These are phyloP conservation scores for Rhizophora mangle DNA, from an alignment of 345 rosid species.

Conservation along the genomic window DNA sequence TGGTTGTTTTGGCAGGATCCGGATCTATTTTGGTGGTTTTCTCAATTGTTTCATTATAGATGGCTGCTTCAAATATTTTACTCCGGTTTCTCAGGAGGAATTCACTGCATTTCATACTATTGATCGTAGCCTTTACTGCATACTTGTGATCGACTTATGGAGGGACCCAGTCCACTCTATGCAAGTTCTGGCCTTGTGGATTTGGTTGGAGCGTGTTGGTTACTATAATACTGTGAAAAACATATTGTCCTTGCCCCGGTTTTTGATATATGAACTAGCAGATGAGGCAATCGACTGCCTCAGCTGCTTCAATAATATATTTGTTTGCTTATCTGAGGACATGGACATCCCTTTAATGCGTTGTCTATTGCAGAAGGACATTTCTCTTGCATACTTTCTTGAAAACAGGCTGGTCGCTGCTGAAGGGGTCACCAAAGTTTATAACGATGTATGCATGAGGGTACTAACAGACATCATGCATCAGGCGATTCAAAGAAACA, in stretches of 20 bases:
- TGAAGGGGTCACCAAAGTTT: constrained; percentile 25
- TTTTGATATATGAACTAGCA: constrained; percentile 36
- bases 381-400: constrained; percentile 30
- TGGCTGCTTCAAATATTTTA: constrained; percentile 9
- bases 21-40: background rate
- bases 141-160: constrained; percentile 36
- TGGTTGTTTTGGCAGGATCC: constrained; percentile 9
- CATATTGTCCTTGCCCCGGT: constrained; percentile 32
- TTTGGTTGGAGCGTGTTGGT: constrained; percentile 52
- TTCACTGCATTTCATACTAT: constrained; percentile 43
- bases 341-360: constrained; percentile 32
- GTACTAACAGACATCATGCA: constrained; percentile 42
- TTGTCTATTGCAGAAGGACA: constrained; percentile 24
- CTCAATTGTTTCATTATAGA: background rate
- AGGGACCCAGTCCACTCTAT: constrained; percentile 47
- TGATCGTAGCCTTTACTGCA: constrained; percentile 40
- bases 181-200: constrained; percentile 42
- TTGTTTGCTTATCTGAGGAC: constrained; percentile 6
- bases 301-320: constrained; percentile 15
- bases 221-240: constrained; percentile 22
- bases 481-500: constrained; percentile 27
- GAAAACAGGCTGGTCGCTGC: constrained; percentile 22
- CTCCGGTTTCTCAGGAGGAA: constrained; percentile 21
- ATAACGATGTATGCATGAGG: constrained; percentile 34
- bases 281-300: constrained; percentile 47